Evolutionary conservation across 2,329 filamentous ascomycete genomes (phyloP).

Genomic region (Aspergillus awamori): DNA sequence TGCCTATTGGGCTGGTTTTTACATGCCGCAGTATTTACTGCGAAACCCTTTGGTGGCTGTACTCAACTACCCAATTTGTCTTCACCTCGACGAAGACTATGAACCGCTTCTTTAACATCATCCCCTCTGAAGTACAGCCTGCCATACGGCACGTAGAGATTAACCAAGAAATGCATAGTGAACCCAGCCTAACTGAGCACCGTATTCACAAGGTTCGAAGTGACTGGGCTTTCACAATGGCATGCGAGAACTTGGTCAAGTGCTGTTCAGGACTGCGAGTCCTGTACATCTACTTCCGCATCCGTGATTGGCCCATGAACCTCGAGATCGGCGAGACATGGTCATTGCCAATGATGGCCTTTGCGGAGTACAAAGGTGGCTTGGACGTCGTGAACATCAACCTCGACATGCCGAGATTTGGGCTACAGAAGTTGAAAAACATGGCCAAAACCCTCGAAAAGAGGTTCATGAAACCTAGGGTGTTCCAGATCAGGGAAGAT

Average conservation of each 20-base stretch:
- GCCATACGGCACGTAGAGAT: slow-evolving; percentile 48
- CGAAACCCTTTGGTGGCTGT: slow-evolving; percentile 69
- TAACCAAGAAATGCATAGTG: slow-evolving; percentile 29
- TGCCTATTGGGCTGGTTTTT: slow-evolving; percentile 58
- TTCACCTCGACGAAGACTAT: slow-evolving; percentile 22
- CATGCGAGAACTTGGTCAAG: slow-evolving; percentile 21
- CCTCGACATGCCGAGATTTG: slow-evolving; percentile 20
- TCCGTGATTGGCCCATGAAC: slow-evolving; percentile 26
- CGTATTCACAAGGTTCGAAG: slow-evolving; percentile 24
- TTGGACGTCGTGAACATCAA: slow-evolving; percentile 21
- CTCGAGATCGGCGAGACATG: slow-evolving; percentile 25
- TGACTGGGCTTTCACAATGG: slow-evolving; percentile 24
- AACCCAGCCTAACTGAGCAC: slow-evolving; percentile 21
- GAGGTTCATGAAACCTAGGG: slow-evolving; percentile 22
- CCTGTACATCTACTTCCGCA: slow-evolving; percentile 21
- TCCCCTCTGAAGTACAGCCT: slow-evolving; percentile 60
- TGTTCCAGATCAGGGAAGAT: slow-evolving; percentile 23
- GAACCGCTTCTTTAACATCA: slow-evolving; percentile 35
- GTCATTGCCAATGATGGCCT: slow-evolving; percentile 25
- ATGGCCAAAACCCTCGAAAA: slow-evolving; percentile 23
- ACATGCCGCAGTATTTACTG: slow-evolving; percentile 63
- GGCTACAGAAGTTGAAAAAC: slow-evolving; percentile 11
- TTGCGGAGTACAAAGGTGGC: slow-evolving; percentile 10
- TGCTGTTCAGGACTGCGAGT: slow-evolving; percentile 17
- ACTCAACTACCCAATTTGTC: slow-evolving; percentile 41